Evolutionary conservation across 1,284 basidiomycete genomes (phyloP), one percentile per base, ranked within the genome.

Genomic region (Puccinia novopanici): DNA sequence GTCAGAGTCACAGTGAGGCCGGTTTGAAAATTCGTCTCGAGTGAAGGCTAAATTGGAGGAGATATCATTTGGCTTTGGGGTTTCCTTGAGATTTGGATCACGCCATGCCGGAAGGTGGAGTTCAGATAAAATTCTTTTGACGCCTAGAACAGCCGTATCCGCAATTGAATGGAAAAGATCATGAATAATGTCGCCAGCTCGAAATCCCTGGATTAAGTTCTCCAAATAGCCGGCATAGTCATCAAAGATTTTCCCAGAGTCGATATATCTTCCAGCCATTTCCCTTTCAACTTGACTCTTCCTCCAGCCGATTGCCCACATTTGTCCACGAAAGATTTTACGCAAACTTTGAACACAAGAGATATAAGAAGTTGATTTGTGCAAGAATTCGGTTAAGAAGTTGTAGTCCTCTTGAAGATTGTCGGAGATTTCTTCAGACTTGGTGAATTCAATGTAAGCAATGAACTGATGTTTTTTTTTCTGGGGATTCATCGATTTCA

Each of bases 81-180:
- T 6, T 6, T 42, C 19, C 12, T 45, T n/a, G 22, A 67, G 9
- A 6, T 22, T 5, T 1, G 8, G 37, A n/a, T 67, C 3, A 15
- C 8, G 13, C 6, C 5, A 67, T 2, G 63, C 37, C 2, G 63
- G 40, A 0, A 67, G 2, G 22, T 67, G 22, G 9, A 45, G 37
- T 48, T 42, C 17, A 17, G 37, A 45, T 42, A 67, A 40, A n/a
- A 67, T 45, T 3, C 12, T 45, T 22, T 45, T 67, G 15, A 45
- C 63, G n/a, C 63, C 63, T 67, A 15, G 40, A 48, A 67, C 63
- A 9, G 63, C 63, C n/a, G 63, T 67, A 67, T 67, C 22, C 15
- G 63, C 24, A 45, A 67, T 67, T 3, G 63, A 67, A 19, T 67
- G 63, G 15, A 67, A 67, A 17, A 67, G 37, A 45, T 67, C 40